phyloP scores from a whole-genome alignment of 257 asterid species.

The Solanum tarijense region DNA sequence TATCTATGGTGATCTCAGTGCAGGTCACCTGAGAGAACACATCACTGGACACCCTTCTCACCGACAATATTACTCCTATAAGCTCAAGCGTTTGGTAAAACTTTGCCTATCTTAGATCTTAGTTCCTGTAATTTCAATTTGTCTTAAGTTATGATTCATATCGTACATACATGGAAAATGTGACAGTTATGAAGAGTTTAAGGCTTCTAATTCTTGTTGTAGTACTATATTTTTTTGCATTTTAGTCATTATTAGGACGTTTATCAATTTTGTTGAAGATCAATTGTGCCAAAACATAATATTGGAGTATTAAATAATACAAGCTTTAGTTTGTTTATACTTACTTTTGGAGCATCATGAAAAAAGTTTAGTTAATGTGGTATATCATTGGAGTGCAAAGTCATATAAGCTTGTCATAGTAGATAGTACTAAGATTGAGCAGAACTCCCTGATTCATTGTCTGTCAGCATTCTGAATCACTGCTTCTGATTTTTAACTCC shows the following conservation, averaged over 20 bases:
- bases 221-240: background rate
- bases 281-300: background rate
- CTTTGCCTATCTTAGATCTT: background rate
- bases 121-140: background rate
- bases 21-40: slow-evolving; percentile 75
- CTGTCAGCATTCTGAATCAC: background rate
- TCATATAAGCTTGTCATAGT: background rate
- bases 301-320: background rate
- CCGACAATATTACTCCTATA: slow-evolving; percentile 58
- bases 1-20: slow-evolving; percentile 38
- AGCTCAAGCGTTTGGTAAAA: slow-evolving; percentile 66
- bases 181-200: background rate
- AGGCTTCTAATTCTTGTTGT: background rate
- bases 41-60: slow-evolving; percentile 47
- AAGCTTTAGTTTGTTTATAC: background rate
- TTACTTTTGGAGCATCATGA: background rate
- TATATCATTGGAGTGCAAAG: background rate
- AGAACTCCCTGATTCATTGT: background rate
- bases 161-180: background rate
- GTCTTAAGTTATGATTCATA: background rate
- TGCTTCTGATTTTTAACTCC: background rate
- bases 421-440: background rate
- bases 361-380: background rate
- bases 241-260: background rate
- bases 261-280: background rate